phyloP scores from a whole-genome alignment of 1,139 yeast species.

The Sugiyamaella japonica region DNA sequence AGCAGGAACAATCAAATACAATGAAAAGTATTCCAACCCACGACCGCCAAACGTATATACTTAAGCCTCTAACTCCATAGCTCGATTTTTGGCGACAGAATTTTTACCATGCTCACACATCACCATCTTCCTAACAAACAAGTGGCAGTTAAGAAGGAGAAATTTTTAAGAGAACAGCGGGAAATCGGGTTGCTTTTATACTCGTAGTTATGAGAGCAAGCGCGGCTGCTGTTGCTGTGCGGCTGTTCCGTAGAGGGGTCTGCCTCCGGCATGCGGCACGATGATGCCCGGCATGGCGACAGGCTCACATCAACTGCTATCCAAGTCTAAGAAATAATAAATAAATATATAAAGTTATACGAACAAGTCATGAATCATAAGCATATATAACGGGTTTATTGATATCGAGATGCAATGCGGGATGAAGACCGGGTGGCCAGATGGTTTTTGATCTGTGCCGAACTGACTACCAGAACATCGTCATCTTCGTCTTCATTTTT shows the following conservation, averaged over 20 bases:
- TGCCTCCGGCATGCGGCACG: too few relatives aligned
- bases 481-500: slow-evolving; percentile 7
- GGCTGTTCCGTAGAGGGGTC: too few relatives aligned
- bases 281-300: too few relatives aligned
- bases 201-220: neutral
- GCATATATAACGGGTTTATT: neutral
- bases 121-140: neutral
- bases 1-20: neutral
- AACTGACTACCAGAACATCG: slow-evolving; percentile 11
- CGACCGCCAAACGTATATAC: too few relatives aligned
- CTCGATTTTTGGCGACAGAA: too few relatives aligned
- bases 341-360: neutral
- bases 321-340: neutral
- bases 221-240: neutral
- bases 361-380: neutral
- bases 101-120: neutral
- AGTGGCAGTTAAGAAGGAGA: slow-evolving; percentile 3
- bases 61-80: neutral
- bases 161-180: neutral
- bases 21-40: neutral
- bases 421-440: neutral
- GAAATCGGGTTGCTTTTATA: neutral
- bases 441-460: slow-evolving; percentile 1
- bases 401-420: slow-evolving; percentile 10
- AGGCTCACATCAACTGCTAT: too few relatives aligned